Percentiles rank a stretch among this genome's conserved stretches.
These are phyloP conservation scores for Fistulifera pelliculosa DNA, from an alignment of 108 stramenopile species.

Conservation along the genomic window DNA sequence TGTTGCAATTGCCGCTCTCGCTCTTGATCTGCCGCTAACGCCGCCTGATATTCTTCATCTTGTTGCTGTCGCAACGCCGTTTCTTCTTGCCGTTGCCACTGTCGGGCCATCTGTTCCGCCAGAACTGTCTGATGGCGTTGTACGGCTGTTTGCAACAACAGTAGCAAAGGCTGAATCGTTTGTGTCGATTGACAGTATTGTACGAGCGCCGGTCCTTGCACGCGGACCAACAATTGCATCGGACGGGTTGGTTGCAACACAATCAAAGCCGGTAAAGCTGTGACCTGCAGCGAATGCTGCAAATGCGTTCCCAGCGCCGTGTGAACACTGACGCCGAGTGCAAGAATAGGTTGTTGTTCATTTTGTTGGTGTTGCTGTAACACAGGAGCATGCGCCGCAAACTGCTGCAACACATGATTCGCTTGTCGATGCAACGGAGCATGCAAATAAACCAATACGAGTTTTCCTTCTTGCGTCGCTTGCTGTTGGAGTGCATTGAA, in stretches of 20 bases:
- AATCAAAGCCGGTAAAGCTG: conserved; percentile 56
- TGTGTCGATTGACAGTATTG: conserved; percentile 42
- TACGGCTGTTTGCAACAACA: conserved; percentile 32
- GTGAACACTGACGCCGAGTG: conserved; percentile 58
- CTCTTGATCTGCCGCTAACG: conserved; percentile 66
- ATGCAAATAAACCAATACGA: conserved; percentile 63
- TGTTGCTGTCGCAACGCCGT: conserved; percentile 58
- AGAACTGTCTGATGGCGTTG: conserved; percentile 37
- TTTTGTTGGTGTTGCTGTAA: too few relatives aligned
- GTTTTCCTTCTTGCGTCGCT: conserved; percentile 30
- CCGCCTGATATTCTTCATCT: conserved; percentile 74
- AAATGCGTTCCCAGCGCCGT: conserved; percentile 63
- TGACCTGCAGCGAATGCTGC: conserved; percentile 42
- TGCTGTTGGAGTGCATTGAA: conserved; percentile 36
- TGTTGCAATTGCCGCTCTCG: conserved; percentile 38
- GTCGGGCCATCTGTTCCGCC: conserved; percentile 38
- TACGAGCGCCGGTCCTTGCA: conserved; percentile 6
- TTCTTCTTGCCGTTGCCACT: conserved; percentile 65
- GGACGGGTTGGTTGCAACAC: conserved; percentile 44
- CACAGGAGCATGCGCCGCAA: conserved; percentile 30
- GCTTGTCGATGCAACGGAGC: conserved; percentile 53
- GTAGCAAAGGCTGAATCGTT: conserved; percentile 50
- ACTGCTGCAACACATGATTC: conserved; percentile 31
- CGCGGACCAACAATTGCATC: conserved; percentile 1
- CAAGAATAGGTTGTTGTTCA: conserved; percentile 16